Evolutionary conservation across 192 early-diverging fungal genomes (phyloP), one percentile per base, ranked within the genome.

Genomic region (Dissophora ornata): DNA sequence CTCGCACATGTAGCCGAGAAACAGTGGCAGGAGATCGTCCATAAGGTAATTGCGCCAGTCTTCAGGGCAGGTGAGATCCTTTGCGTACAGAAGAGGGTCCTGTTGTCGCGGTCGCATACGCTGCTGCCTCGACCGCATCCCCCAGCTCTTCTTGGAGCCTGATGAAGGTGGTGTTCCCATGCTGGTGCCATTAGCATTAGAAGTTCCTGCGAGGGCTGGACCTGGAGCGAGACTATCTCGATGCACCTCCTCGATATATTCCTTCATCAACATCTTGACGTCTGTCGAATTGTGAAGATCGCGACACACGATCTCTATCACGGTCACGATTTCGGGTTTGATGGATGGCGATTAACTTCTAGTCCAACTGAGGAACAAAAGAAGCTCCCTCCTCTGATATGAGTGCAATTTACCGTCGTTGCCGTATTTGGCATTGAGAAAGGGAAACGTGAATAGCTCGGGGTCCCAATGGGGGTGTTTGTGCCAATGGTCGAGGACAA

Each of bases 401-500:
- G n/a, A n/a, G n/a, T n/a, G n/a, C 15, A 28, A 30, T 28, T 19
- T 75, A 75, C 71, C 41, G 18, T 55, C 24, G 26, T 62, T 18
- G 33, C 73, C 64, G 42, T 61, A 62, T 3, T 46, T 53, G 4
- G 51, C 46, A 4, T 55, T 34, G 40, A 77, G 50, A 26, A 42
- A 56, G 2, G 58, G 46, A 26, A 77, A 67, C 12, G 73, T 62
- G 34, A 67, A 77, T 6, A 67, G 16, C 2, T 45, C 30, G 0
- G 8, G 24, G 1, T 62, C 24, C 73, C 73, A 77, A 1, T 44
- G 19, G 15, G 45, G 51, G 26, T 57, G 64, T 19, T 46, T 38
- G 36, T 77, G 73, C 42, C 55, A 77, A 19, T 33, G 34, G 19
- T 77, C 64, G 12, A 77, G 34, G 13, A 77, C 53, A n/a, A 77